Conservation (phyloP, 495 filamentous ascomycete species). For the Amniculicola lignicola region DNA sequence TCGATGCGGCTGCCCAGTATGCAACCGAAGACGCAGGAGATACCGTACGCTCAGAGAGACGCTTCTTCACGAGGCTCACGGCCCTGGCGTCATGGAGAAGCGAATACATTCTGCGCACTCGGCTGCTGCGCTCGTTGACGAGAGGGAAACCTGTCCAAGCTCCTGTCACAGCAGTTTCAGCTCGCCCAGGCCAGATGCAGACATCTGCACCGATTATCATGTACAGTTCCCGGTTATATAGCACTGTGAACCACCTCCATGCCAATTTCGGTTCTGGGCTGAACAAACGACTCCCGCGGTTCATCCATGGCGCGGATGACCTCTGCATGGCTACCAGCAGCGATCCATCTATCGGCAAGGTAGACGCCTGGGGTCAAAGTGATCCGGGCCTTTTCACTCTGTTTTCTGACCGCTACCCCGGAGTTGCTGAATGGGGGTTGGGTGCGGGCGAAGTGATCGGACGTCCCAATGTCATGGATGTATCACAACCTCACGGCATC, state of each 20-base stretch:
- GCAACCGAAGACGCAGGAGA: conserved; percentile 46
- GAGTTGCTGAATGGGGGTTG: conserved; percentile 71
- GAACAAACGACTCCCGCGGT: conserved; percentile 67
- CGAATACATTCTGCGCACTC: conserved; percentile 86
- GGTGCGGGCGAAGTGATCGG: conserved; percentile 72
- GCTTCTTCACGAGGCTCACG: conserved; percentile 75
- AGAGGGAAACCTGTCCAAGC: conserved; percentile 69
- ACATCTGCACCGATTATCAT: conserved; percentile 63
- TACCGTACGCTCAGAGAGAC: conserved; percentile 59
- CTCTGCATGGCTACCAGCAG: conserved; percentile 69
- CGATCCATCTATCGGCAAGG: conserved; percentile 70
- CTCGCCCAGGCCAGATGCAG: conserved; percentile 49
- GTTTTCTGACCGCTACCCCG: conserved; percentile 70
- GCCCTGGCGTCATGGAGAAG: conserved; percentile 82
- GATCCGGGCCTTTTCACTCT: conserved; percentile 71
- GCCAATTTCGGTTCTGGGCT: conserved; percentile 60
- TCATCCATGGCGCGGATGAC: conserved; percentile 78
- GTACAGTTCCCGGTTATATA: conserved; percentile 75
- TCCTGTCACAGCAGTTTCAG: conserved; percentile 50
- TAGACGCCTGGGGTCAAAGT: conserved; percentile 79
- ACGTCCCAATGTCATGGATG: conserved; percentile 80
- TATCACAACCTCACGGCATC: conserved; percentile 80
- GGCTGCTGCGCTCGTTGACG: conserved; percentile 71
- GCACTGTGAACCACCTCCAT: conserved; percentile 71
- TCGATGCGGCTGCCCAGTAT: conserved; percentile 30